Percentiles rank a stretch among this genome's conserved stretches.
Conservation (phyloP, 768 basidiomycete species). For the Daedaleopsis nitida region DNA sequence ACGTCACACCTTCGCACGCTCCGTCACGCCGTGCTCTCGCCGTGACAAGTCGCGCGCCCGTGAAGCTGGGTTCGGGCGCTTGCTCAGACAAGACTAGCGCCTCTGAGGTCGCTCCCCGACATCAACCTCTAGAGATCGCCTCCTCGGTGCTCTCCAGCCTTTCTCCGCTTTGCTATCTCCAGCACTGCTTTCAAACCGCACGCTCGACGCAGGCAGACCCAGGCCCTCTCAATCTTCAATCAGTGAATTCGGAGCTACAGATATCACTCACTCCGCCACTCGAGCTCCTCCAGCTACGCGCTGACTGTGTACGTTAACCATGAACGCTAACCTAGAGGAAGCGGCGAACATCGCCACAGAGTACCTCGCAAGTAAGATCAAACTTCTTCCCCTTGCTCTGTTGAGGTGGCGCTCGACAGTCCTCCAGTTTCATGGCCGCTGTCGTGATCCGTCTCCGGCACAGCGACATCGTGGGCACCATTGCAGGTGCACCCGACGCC, state of each 20-base stretch:
- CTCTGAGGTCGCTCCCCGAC: conserved; percentile 8
- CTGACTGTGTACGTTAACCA: conserved; percentile 3
- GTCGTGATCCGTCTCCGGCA: neutral
- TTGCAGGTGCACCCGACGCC: neutral
- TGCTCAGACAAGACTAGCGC: conserved; percentile 3
- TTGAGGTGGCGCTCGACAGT: neutral
- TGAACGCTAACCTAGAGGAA: conserved; percentile 44
- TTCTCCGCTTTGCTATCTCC: conserved; percentile 1
- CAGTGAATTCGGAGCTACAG: neutral
- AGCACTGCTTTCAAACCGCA: conserved; percentile 12
- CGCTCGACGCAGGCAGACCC: neutral
- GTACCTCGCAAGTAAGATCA: conserved; percentile 47
- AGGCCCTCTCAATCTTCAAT: neutral
- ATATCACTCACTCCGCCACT: too few species aligned
- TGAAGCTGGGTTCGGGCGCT: conserved; percentile 4
- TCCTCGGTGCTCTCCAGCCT: neutral
- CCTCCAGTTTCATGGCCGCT: neutral
- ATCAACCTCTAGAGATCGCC: conserved; percentile 15
- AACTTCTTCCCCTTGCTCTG: neutral
- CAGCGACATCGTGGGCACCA: neutral
- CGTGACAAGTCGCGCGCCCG: neutral
- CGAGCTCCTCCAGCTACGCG: neutral
- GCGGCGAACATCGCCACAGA: conserved; percentile 51
- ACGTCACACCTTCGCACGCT: neutral
- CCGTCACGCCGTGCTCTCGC: neutral